Conservation (phyloP, 805 yeast species). For the Candida namnaoensis region DNA sequence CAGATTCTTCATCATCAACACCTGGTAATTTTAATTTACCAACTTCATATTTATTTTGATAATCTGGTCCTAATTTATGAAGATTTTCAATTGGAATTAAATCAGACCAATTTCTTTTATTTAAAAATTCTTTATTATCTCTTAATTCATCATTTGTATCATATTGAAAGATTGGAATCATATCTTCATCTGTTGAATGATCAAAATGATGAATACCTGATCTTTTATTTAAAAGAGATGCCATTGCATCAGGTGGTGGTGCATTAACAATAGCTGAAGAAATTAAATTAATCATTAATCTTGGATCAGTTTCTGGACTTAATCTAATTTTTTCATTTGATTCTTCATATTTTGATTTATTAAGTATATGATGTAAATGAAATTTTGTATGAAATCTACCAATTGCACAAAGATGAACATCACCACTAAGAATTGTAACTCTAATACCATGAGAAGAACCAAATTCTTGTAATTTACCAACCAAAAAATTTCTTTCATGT, state of each 20-base stretch:
- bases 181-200: constrained; percentile 63
- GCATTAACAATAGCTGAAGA: constrained; percentile 88
- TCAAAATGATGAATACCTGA: constrained; percentile 59
- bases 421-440: constrained; percentile 83
- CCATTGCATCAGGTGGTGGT: constrained; percentile 90
- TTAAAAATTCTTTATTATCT: constrained; percentile 44
- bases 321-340: constrained; percentile 30
- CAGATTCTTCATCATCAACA: neutral
- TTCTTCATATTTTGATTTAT: constrained; percentile 24
- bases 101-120: constrained; percentile 68
- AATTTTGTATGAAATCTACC: constrained; percentile 63
- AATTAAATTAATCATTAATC: constrained; percentile 74
- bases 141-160: constrained; percentile 48
- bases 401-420: constrained; percentile 83
- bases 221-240: constrained; percentile 59
- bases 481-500: constrained; percentile 66
- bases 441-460: constrained; percentile 60
- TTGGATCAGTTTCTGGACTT: constrained; percentile 60
- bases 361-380: constrained; percentile 32
- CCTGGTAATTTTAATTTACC: constrained; percentile 30
- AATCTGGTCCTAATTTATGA: neutral
- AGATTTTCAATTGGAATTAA: constrained; percentile 43
- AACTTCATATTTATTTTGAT: constrained; percentile 11
- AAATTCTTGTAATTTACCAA: constrained; percentile 53
- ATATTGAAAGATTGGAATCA: constrained; percentile 58